phyloP scores from a whole-genome alignment of 78 protist genomes.

The Acrasis kona region DNA sequence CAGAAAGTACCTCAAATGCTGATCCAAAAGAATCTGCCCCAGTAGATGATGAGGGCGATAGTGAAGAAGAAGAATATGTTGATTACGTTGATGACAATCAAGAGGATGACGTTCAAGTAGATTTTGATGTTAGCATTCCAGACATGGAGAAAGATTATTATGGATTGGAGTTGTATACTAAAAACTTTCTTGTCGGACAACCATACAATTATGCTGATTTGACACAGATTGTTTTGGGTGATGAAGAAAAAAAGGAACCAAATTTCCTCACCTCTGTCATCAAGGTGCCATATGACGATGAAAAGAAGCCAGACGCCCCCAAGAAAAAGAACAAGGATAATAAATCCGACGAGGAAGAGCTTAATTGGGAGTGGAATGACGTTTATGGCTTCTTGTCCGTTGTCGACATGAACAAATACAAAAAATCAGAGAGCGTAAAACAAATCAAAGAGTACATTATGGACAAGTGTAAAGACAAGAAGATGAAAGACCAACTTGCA shows the following conservation, averaged over 20 bases:
- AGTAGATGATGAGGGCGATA: not conserved
- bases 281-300: not conserved
- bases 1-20: too few relatives aligned
- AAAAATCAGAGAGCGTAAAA: not conserved
- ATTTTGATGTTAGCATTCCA: not conserved
- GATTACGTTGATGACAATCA: not conserved
- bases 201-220: not conserved
- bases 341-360: too few relatives aligned
- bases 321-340: too few relatives aligned
- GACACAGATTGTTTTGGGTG: not conserved
- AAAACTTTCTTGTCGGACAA: not conserved
- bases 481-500: not conserved
- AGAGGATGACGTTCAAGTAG: not conserved
- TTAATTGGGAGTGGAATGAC: not conserved
- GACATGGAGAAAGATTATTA: not conserved
- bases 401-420: not conserved
- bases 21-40: not conserved
- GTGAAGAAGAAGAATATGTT: not conserved
- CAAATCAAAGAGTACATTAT: not conserved
- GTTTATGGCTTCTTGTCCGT: not conserved
- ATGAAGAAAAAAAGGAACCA: not conserved
- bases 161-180: not conserved
- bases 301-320: not conserved
- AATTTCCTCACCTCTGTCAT: not conserved
- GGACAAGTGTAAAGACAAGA: not conserved